Conservation (phyloP, 495 filamentous ascomycete species). For the Acidomyces sp. region DNA sequence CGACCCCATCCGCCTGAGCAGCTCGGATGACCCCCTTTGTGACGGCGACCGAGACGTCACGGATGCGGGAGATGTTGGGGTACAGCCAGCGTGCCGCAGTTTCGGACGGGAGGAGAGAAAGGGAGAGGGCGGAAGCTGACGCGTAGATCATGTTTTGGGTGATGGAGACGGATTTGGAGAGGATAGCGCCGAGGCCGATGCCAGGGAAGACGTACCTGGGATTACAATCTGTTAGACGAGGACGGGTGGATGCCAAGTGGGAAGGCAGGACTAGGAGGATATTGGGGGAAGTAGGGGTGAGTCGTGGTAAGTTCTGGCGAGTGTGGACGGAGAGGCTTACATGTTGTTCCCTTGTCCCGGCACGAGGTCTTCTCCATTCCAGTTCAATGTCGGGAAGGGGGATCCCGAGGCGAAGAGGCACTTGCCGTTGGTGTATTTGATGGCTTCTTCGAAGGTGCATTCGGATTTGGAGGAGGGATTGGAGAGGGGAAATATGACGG, state of each 20-base stretch:
- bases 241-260: too few relatives aligned
- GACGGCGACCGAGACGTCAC: slow-evolving; percentile 77
- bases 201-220: slow-evolving; percentile 98
- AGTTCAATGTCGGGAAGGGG: slow-evolving; percentile 67
- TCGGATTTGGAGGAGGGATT: slow-evolving; percentile 94
- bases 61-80: slow-evolving; percentile 82
- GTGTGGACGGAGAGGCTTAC: slow-evolving; percentile 1
- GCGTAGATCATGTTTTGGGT: slow-evolving; percentile 96
- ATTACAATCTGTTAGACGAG: too few relatives aligned
- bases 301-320: not conserved
- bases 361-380: slow-evolving; percentile 55
- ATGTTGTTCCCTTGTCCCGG: slow-evolving; percentile 63
- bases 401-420: slow-evolving; percentile 91
- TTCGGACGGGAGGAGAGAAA: slow-evolving; percentile 67
- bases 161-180: slow-evolving; percentile 74
- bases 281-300: slow-evolving; percentile 43
- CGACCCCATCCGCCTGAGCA: slow-evolving; percentile 67
- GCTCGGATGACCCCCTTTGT: slow-evolving; percentile 87
- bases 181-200: slow-evolving; percentile 87
- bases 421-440: slow-evolving; percentile 76
- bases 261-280: too few relatives aligned
- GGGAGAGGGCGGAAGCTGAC: slow-evolving; percentile 67
- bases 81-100: slow-evolving; percentile 74
- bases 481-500: slow-evolving; percentile 86
- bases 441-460: slow-evolving; percentile 86